These are phyloP conservation scores for Solanum ahanhuiri DNA, from an alignment of 257 asterid species.

Conservation along the genomic window DNA sequence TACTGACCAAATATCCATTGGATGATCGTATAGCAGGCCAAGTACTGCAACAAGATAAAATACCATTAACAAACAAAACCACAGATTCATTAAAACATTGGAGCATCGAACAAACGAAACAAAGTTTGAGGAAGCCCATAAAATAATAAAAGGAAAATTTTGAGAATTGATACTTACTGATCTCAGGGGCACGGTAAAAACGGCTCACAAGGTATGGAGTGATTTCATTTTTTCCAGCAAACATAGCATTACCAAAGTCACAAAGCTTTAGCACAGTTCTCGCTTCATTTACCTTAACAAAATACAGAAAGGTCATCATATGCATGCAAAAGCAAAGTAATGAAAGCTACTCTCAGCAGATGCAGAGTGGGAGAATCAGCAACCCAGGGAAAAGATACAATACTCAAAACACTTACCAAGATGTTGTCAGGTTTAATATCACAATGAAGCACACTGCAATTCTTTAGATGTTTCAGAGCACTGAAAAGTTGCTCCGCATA, in stretches of 20 bases:
- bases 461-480: conserved; percentile 80
- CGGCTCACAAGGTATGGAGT: conserved; percentile 97
- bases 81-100: background rate
- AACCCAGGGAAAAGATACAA: background rate
- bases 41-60: conserved; percentile 39
- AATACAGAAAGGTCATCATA: background rate
- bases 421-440: conserved; percentile 98
- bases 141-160: background rate
- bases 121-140: background rate
- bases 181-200: conserved; percentile 91
- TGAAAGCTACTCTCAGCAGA: background rate
- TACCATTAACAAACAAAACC: background rate
- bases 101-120: background rate
- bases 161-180: conserved; percentile 1
- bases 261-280: conserved; percentile 81
- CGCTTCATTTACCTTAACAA: conserved; percentile 76
- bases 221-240: conserved; percentile 91
- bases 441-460: conserved; percentile 93
- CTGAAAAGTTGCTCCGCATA: conserved; percentile 95
- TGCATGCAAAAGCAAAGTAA: background rate
- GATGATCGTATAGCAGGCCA: conserved; percentile 85
- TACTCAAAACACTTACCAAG: conserved; percentile 55
- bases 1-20: conserved; percentile 93
- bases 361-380: background rate
- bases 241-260: conserved; percentile 98